phyloP scores from a whole-genome alignment of 352 stramenopile genomes.

The Pythium aphanidermatum region DNA sequence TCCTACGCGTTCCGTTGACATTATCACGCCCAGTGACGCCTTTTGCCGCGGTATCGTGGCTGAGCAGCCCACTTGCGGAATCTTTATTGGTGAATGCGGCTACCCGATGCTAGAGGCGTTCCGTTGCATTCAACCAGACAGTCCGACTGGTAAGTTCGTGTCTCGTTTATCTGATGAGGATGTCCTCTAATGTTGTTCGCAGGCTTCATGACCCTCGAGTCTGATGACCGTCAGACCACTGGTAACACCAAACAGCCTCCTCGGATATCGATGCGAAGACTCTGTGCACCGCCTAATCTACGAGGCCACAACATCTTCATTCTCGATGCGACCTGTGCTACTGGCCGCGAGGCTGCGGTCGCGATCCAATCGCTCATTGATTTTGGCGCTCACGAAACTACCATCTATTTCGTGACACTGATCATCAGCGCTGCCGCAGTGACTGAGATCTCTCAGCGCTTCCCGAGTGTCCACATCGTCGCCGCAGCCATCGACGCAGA shows the following conservation, averaged over 20 bases:
- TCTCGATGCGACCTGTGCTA: conserved; percentile 24
- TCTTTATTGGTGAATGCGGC: conserved; percentile 17
- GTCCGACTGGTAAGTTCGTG: conserved; percentile 10
- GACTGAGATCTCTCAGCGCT: conserved; percentile 20
- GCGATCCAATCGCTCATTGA: conserved; percentile 34
- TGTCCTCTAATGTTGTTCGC: neutral
- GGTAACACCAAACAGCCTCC: too few relatives aligned
- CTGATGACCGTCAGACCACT: too few relatives aligned
- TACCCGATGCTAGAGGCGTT: conserved; percentile 26
- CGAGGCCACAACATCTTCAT: conserved; percentile 24
- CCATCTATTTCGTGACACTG: conserved; percentile 31
- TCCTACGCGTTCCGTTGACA: conserved; percentile 9
- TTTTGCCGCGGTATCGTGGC: conserved; percentile 10
- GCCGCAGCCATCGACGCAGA: conserved; percentile 29
- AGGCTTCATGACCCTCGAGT: conserved; percentile 24
- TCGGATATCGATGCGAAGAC: conserved; percentile 10
- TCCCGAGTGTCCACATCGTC: conserved; percentile 23
- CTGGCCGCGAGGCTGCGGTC: conserved; percentile 2
- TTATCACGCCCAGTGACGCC: conserved; percentile 8
- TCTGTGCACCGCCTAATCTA: conserved; percentile 21
- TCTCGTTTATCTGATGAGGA: neutral
- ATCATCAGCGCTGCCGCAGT: conserved; percentile 22
- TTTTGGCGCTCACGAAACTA: conserved; percentile 18
- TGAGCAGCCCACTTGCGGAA: conserved; percentile 8
- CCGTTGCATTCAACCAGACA: conserved; percentile 20